Percentiles rank a stretch among this genome's conserved stretches.
These are phyloP conservation scores for Artemisia annua DNA, from an alignment of 129 eudicot species.

Conservation along the genomic window DNA sequence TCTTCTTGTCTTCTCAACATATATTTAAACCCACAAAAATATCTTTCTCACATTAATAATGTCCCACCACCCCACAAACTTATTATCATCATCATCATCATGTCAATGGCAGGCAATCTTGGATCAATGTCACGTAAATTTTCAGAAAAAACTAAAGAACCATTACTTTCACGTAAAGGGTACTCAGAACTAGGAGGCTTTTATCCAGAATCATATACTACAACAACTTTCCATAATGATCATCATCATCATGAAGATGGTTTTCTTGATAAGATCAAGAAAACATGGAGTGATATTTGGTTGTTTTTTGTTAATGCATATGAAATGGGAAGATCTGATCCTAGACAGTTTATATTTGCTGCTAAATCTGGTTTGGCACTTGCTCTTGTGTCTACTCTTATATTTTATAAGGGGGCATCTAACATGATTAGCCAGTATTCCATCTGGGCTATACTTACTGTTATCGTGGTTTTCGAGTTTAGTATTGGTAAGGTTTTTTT, in stretches of 20 bases:
- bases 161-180: conserved; percentile 48
- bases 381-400: conserved; percentile 75
- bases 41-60: too few species aligned
- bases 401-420: conserved; percentile 77
- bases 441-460: conserved; percentile 95
- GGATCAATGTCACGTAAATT: conserved; percentile 71
- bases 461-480: conserved; percentile 91
- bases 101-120: conserved; percentile 46
- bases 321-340: conserved; percentile 84
- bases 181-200: conserved; percentile 45
- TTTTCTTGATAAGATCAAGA: conserved; percentile 30
- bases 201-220: conserved; percentile 27
- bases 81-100: too few species aligned
- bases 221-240: background rate
- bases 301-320: conserved; percentile 35
- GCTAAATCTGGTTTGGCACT: conserved; percentile 85
- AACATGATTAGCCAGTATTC: conserved; percentile 56
- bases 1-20: too few species aligned
- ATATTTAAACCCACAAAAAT: too few species aligned
- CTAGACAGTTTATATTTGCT: conserved; percentile 78
- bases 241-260: conserved; percentile 5
- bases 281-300: conserved; percentile 35
- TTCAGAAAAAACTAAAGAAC: conserved; percentile 53
- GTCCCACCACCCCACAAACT: too few species aligned
- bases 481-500: conserved; percentile 61